Evolutionary conservation across 768 basidiomycete genomes (phyloP).

Genomic region (Lentinula raphanica): DNA sequence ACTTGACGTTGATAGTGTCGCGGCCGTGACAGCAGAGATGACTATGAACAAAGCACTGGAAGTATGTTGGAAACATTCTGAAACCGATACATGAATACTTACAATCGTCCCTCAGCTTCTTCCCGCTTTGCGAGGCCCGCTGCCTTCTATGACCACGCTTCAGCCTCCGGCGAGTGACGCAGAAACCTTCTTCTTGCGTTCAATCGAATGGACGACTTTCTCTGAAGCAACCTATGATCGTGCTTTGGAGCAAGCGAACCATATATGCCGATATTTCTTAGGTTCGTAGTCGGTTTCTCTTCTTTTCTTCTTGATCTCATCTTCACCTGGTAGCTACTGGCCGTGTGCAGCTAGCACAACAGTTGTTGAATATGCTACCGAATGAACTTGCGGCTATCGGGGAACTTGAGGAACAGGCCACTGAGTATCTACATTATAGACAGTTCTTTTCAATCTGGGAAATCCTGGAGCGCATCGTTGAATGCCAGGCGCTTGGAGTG

Average conservation of each 20-base stretch:
- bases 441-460: constrained; percentile 79
- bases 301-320: not conserved
- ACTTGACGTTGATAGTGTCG: constrained; percentile 76
- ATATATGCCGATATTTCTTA: constrained; percentile 85
- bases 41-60: constrained; percentile 69
- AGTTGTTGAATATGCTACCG: constrained; percentile 56
- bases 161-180: constrained; percentile 52
- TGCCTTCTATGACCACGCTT: constrained; percentile 55
- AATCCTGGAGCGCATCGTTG: constrained; percentile 53
- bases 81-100: constrained; percentile 3
- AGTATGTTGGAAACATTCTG: constrained; percentile 27
- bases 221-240: constrained; percentile 65
- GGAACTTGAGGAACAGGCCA: constrained; percentile 67
- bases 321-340: constrained; percentile 50
- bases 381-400: constrained; percentile 53
- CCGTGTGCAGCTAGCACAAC: constrained; percentile 61
- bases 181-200: constrained; percentile 69
- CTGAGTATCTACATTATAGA: constrained; percentile 73
- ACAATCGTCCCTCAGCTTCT: constrained; percentile 35
- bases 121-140: constrained; percentile 46
- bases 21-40: constrained; percentile 71
- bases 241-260: constrained; percentile 83
- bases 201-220: constrained; percentile 92
- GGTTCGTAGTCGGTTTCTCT: constrained; percentile 39
- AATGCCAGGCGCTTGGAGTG: constrained; percentile 53